Base-by-base conservation (phyloP, 176 grass and related monocot genomes). In the Bromus sterilis region DNA sequence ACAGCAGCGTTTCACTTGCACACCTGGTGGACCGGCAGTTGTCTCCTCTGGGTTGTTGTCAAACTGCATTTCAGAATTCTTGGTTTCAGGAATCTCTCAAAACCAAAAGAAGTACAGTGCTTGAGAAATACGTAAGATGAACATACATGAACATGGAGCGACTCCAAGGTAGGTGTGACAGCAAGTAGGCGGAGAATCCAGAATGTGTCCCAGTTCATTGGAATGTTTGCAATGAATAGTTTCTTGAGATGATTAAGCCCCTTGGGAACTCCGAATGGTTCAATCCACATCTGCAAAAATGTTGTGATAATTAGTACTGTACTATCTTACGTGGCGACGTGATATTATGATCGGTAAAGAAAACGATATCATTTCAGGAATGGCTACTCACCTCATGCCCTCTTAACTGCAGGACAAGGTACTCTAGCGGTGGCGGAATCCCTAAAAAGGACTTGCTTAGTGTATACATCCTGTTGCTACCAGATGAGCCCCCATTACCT, bases 401-500 rank as follows among this genome's bases (percentile, higher is more conserved):
- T 86, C 53, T 56, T 58, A 86, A 80, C 30, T 75, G 69, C 25
- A 80, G 57, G 80, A 66, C 84, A 79, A 86, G 77, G 34, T 35
- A 56, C 61, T 80, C 77, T 74, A 66, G 5, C 0, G 26, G 77
- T 4, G 58, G 58, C 6, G 34, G 58, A 5, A 33, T 56, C 77
- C 57, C 72, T 56, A 49, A 49, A 67, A 86, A 80, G 43, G 80
- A 66, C 30, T 80, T 86, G 34, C 84, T 41, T 9, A 29, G 68
- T 75, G 68, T 8, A 80, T 65, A 80, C 28, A 34, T 66, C 26
- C 4, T 70, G 4, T 69, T 69, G 15, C 13, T 23, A 76, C 71
- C 44, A n/a, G n/a, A n/a, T n/a, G n/a, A n/a, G n/a, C n/a, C n/a
- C n/a, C 23, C 13, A 2, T 75, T 31, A 26, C 41, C 43, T 56